Conservation (phyloP, 2,329 filamentous ascomycete genomes). For the Fusarium albosuccineum region DNA sequence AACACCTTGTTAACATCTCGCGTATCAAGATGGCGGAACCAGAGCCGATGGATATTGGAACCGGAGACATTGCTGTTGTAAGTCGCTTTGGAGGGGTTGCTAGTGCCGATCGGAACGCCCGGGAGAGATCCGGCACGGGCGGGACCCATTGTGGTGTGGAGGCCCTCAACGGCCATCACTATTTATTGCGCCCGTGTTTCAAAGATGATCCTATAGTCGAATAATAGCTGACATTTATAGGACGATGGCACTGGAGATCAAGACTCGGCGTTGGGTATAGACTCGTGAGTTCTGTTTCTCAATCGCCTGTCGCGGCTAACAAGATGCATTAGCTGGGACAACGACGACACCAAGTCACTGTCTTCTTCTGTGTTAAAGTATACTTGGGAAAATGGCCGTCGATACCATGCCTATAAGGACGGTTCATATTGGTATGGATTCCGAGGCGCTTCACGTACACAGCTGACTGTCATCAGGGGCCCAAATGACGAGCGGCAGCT, state of each 20-base stretch:
- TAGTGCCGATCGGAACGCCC: no score
- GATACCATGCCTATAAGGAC: not conserved
- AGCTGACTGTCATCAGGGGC: not conserved
- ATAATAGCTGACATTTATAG: not conserved
- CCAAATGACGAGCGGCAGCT: constrained; percentile 9
- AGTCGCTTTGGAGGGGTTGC: constrained; percentile 21
- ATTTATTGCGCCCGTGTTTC: no score
- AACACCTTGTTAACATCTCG: no score
- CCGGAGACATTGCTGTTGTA: constrained; percentile 43
- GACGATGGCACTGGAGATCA: not conserved
- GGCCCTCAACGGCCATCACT: no score
- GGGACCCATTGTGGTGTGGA: constrained; percentile 15
- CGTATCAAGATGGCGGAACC: constrained; percentile 1
- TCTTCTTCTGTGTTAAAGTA: not conserved
- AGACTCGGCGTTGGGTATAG: not conserved
- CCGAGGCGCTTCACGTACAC: not conserved
- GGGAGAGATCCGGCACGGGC: no score
- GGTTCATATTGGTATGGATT: not conserved
- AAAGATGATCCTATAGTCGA: no score
- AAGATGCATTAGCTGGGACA: not conserved
- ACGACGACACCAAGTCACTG: not conserved
- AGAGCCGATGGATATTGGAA: not conserved
- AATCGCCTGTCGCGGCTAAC: not conserved
- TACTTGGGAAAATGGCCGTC: not conserved
- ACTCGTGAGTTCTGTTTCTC: not conserved